These are phyloP conservation scores for Mycena floridula DNA, from an alignment of 768 basidiomycete species.

Conservation along the genomic window DNA sequence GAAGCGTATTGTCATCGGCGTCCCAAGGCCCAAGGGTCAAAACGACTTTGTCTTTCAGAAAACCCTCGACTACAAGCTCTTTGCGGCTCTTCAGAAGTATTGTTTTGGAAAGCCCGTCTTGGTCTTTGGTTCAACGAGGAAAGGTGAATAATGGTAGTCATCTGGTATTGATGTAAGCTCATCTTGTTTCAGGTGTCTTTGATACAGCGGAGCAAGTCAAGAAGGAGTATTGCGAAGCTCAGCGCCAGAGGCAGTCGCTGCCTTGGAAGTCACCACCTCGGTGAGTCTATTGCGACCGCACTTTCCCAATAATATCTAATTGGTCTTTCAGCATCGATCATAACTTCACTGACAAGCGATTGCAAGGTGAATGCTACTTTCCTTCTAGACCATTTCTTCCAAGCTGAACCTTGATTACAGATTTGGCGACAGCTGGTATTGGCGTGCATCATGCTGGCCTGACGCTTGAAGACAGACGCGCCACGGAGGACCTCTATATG, in stretches of 20 bases:
- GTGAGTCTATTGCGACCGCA: slow-evolving; percentile 24
- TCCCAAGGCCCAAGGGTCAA: slow-evolving; percentile 50
- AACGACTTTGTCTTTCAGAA: slow-evolving; percentile 80
- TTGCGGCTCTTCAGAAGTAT: slow-evolving; percentile 64
- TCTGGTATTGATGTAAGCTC: slow-evolving; percentile 1
- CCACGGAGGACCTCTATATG: slow-evolving; percentile 69
- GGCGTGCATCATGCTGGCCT: slow-evolving; percentile 93
- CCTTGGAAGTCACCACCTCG: slow-evolving; percentile 66
- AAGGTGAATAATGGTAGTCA: slow-evolving; percentile 39
- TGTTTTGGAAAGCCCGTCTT: slow-evolving; percentile 79
- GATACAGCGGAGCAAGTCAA: slow-evolving; percentile 72
- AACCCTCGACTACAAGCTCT: slow-evolving; percentile 68
- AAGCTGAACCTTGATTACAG: slow-evolving; percentile 24
- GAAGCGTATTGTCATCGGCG: slow-evolving; percentile 64
- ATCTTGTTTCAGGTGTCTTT: slow-evolving; percentile 41
- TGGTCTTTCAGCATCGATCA: slow-evolving; percentile 40
- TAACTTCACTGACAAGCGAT: slow-evolving; percentile 60
- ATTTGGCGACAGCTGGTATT: slow-evolving; percentile 66
- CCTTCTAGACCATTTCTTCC: background rate
- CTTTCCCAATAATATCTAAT: slow-evolving; percentile 3
- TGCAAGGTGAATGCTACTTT: slow-evolving; percentile 40
- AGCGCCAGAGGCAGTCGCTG: slow-evolving; percentile 38
- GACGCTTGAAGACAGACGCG: slow-evolving; percentile 60
- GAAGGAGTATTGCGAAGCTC: slow-evolving; percentile 60
- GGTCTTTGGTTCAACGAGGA: slow-evolving; percentile 85